Conservation (phyloP, 2,329 filamentous ascomycete genomes). For the Hymenoscyphus infarciens region DNA sequence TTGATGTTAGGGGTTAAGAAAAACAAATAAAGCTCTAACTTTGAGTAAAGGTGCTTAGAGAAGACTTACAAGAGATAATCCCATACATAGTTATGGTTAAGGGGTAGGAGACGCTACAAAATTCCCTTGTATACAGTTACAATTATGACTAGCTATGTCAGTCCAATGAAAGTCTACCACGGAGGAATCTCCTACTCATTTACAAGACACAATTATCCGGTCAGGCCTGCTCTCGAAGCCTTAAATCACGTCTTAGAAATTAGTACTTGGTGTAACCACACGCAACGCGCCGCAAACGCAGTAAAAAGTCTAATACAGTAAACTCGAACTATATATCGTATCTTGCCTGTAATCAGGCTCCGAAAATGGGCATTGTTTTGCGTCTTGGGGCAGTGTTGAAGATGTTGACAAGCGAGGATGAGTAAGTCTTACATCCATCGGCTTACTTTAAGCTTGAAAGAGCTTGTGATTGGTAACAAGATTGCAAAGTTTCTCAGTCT, state of each 20-base stretch:
- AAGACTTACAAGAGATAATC: constrained; percentile 38
- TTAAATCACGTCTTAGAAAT: not conserved
- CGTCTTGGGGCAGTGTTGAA: not conserved
- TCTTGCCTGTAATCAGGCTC: no score
- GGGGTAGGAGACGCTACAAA: not conserved
- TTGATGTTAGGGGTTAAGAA: not conserved
- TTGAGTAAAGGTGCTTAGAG: not conserved
- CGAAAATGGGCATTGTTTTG: not conserved
- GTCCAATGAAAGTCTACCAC: not conserved
- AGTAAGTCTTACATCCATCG: constrained; percentile 1
- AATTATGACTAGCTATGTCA: not conserved
- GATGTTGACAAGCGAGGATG: not conserved
- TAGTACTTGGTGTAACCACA: not conserved
- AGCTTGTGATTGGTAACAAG: not conserved
- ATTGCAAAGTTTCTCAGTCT: not conserved
- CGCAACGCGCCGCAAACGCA: not conserved
- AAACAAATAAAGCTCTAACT: no score
- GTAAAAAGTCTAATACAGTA: not conserved
- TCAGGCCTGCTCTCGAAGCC: not conserved
- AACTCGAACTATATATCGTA: not conserved
- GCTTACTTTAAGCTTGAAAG: not conserved
- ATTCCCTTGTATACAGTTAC: not conserved
- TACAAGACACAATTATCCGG: not conserved
- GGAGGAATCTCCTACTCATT: not conserved
- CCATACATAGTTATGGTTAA: not conserved